A percentile compares a stretch with the other conserved stretches of the same genome.
Evolutionary conservation across 1,284 basidiomycete species (phyloP).

Genomic region (Malassezia slooffiae): DNA sequence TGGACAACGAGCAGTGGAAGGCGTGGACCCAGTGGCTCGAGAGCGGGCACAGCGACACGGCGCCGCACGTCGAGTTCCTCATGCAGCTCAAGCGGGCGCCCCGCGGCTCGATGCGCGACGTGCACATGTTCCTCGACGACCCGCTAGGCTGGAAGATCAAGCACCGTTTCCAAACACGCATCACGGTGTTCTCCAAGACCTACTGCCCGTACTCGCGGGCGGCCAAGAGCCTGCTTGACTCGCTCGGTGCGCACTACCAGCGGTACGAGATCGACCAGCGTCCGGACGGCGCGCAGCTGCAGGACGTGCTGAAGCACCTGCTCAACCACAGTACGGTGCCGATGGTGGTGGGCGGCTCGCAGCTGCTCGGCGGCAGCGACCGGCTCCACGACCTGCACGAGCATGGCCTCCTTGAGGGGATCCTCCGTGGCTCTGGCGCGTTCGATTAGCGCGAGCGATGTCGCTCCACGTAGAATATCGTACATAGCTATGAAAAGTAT

Average conservation of each 20-base stretch:
- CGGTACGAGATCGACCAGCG: constrained; percentile 15
- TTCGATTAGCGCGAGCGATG: no score
- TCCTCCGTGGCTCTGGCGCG: constrained; percentile 6
- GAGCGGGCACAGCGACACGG: no score
- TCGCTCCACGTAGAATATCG: no score
- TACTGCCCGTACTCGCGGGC: constrained; percentile 19
- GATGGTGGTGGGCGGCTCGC: constrained; percentile 5
- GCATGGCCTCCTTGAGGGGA: constrained; percentile 6
- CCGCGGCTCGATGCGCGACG: background rate
- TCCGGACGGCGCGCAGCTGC: background rate
- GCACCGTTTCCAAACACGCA: constrained; percentile 5
- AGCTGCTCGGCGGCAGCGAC: constrained; percentile 12
- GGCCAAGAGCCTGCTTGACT: constrained; percentile 14
- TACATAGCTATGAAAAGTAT: background rate
- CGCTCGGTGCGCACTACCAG: constrained; percentile 7
- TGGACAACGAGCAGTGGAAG: constrained; percentile 4
- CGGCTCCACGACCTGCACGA: constrained; percentile 5
- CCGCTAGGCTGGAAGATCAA: constrained; percentile 9
- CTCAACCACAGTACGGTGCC: constrained; percentile 12
- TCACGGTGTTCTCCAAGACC: constrained; percentile 19
- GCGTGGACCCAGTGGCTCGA: constrained; percentile 6
- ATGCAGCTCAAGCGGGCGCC: constrained; percentile 5
- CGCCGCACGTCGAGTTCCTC: constrained; percentile 11
- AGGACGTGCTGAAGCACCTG: constrained; percentile 4
- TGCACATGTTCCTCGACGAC: constrained; percentile 8